These are phyloP conservation scores for Quercus phellos DNA, from an alignment of 331 rosid species.

Conservation along the genomic window DNA sequence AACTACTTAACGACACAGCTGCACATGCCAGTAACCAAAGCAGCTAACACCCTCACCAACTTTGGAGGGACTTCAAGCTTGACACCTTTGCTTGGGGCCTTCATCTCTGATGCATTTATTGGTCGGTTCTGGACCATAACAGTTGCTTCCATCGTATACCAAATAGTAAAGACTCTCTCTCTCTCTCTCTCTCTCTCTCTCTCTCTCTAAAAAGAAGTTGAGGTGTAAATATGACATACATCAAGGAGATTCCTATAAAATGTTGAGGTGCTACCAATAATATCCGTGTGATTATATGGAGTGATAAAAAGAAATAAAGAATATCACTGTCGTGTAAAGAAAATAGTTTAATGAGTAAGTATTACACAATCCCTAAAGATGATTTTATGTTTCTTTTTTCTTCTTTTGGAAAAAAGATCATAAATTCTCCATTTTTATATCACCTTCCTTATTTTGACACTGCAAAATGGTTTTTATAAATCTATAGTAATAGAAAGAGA, in stretches of 20 bases:
- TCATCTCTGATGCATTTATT: slow-evolving; percentile 61
- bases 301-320: no score
- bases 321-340: no score
- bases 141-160: slow-evolving; percentile 66
- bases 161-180: slow-evolving; percentile 37
- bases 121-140: slow-evolving; percentile 87
- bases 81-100: slow-evolving; percentile 90
- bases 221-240: neutral
- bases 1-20: slow-evolving; percentile 82
- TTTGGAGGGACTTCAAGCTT: slow-evolving; percentile 78
- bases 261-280: neutral
- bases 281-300: neutral
- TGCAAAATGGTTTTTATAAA: no score
- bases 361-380: no score
- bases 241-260: no score
- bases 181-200: neutral
- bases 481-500: no score
- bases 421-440: no score
- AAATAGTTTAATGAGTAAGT: no score
- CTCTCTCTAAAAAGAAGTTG: neutral
- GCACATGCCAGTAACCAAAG: slow-evolving; percentile 80
- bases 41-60: slow-evolving; percentile 84
- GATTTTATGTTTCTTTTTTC: no score
- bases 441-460: no score
- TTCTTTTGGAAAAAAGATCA: no score